Evolutionary conservation across 352 stramenopile genomes (phyloP), one percentile per base, ranked within the genome.

Genomic region (Halophytophthora polymorphica): DNA sequence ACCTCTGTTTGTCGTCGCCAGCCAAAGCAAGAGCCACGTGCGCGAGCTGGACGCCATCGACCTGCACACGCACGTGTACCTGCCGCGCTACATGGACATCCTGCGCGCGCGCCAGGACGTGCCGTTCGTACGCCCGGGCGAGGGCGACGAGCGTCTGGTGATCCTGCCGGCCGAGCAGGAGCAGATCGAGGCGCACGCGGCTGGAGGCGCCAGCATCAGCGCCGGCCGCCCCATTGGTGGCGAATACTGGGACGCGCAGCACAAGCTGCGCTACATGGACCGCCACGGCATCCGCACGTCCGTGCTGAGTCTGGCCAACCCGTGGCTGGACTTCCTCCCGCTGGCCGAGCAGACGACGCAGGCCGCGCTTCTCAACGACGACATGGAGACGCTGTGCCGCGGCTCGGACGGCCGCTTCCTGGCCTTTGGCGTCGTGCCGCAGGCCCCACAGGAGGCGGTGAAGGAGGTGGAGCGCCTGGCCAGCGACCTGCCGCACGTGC

Each of bases 221-320:
- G 55, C 58, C 2, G 76, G 76, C 17, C 51, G 76, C 4, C 76
- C 76, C 35, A 87, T 87, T 48, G 74, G 76, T 2, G 56, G 53
- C 8, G 76, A 88, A 56, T 88, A 87, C 53, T 88, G 63, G 58
- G 58, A 79, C 56, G 53, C 71, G 1, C 25, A 53, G 29, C 54
- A 76, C 50, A 88, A 88, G 50, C 63, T 88, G 25, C 44, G 52
- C 19, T 88, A 86, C 64, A 88, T 88, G 77, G 76, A 88, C 45
- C 50, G 47, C 18, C 77, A 88, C 48, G 75, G 75, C n/a, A 86
- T 86, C 52, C 50, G 44, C 33, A 58, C 58, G 37, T 84, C 71
- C 3, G 67, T 86, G 31, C 53, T 88, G 31, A 81, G 66, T 56
- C 66, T 86, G 5, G 76, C 76, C n/a, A 87, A 87, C 44, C 76